Evolutionary conservation across 2,329 filamentous ascomycete species (phyloP).

Genomic region (Xylaria sp.): DNA sequence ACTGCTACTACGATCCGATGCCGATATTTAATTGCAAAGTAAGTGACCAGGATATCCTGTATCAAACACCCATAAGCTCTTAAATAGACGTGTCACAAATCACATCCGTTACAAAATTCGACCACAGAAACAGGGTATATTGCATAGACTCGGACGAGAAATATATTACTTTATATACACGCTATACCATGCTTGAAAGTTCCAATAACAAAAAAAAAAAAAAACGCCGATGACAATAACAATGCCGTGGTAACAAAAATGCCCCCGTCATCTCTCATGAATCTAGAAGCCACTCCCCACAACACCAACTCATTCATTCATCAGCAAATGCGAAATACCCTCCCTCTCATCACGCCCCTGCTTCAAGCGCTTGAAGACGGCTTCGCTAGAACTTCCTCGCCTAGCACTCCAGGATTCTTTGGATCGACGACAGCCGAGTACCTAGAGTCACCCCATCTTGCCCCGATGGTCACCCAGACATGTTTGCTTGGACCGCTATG

Average conservation of each 20-base stretch:
- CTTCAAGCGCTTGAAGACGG: conserved; percentile 40
- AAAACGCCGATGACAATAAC: no score
- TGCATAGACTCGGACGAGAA: conserved; percentile 17
- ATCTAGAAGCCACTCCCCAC: conserved; percentile 15
- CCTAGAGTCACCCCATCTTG: conserved; percentile 67
- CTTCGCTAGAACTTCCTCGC: conserved; percentile 61
- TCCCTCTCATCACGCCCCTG: neutral
- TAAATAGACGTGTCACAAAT: neutral
- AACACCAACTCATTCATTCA: neutral
- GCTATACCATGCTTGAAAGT: conserved; percentile 36
- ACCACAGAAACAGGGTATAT: conserved; percentile 12
- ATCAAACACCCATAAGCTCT: neutral
- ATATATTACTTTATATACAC: conserved; percentile 37
- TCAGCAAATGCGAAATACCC: neutral
- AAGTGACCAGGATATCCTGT: neutral
- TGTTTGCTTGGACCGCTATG: conserved; percentile 67
- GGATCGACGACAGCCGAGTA: conserved; percentile 66
- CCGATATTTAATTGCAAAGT: neutral
- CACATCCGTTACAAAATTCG: neutral
- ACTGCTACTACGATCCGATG: neutral
- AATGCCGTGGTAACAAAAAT: conserved; percentile 21
- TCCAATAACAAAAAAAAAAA: conserved; percentile 6
- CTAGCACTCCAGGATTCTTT: conserved; percentile 62
- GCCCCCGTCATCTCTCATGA: conserved; percentile 37
- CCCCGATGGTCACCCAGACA: conserved; percentile 75